A percentile compares a stretch with the other conserved stretches of the same genome.
These are phyloP conservation scores for Noccaea caerulescens DNA, from an alignment of 345 rosid species.

Conservation along the genomic window DNA sequence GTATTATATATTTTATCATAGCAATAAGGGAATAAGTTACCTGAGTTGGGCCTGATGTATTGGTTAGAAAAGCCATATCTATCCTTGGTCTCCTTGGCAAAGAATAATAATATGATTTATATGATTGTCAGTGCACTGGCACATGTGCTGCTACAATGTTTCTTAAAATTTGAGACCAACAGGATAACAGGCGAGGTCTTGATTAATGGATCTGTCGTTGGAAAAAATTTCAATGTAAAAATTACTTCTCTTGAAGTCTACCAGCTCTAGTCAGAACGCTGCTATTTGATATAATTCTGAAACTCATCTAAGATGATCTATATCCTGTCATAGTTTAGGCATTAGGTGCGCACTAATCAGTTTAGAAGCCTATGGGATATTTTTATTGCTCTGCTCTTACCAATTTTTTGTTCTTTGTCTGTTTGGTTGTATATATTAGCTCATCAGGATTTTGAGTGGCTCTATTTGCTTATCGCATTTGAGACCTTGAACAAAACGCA, in stretches of 20 bases:
- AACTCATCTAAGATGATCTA: neutral
- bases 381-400: neutral
- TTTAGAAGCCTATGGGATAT: neutral
- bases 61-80: neutral
- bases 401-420: neutral
- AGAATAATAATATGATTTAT: neutral
- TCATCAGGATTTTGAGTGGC: neutral
- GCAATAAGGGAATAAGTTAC: neutral
- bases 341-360: neutral
- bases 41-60: constrained; percentile 11
- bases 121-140: neutral
- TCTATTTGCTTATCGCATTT: neutral
- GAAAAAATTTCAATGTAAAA: neutral
- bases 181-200: neutral
- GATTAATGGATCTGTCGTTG: neutral
- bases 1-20: neutral
- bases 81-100: neutral
- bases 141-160: constrained; percentile 1
- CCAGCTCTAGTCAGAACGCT: neutral
- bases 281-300: neutral
- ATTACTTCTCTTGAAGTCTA: neutral
- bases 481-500: neutral
- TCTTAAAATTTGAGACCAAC: neutral
- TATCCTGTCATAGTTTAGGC: neutral
- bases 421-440: constrained; percentile 8